Evolutionary conservation across 352 stramenopile species (phyloP).

Genomic region (Aphanomyces invadans): DNA sequence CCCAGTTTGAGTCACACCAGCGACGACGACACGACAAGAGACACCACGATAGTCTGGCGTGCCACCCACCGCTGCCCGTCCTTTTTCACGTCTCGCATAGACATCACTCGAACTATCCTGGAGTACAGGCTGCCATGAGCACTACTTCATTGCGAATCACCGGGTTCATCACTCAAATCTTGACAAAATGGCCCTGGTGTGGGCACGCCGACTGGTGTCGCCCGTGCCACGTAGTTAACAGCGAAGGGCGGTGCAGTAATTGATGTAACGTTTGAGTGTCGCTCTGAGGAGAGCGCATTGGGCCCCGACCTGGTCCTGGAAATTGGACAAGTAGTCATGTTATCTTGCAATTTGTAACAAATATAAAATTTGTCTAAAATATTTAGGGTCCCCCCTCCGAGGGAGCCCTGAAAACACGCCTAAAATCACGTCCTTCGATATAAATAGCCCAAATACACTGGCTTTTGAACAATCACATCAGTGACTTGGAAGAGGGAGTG

Average conservation of each 20-base stretch:
- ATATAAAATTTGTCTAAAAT: not conserved
- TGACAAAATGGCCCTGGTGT: no score
- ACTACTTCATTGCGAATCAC: no score
- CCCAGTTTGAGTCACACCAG: no score
- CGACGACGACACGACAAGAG: not conserved
- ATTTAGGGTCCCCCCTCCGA: not conserved
- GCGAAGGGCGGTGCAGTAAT: conserved; percentile 1
- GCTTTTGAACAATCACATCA: conserved; percentile 9
- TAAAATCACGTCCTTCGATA: not conserved
- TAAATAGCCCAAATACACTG: conserved; percentile 17
- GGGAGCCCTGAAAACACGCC: not conserved
- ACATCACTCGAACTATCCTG: no score
- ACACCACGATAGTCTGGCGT: not conserved
- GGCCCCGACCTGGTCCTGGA: not conserved
- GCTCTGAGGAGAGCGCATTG: no score
- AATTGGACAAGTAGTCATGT: not conserved
- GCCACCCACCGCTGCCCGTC: no score
- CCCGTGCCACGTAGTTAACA: no score
- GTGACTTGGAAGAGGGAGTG: conserved; percentile 11
- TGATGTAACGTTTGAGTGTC: conserved; percentile 12
- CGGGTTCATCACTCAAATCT: no score
- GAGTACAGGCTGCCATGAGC: no score
- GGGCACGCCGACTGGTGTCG: no score
- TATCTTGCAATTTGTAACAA: not conserved
- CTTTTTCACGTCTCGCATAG: no score